Base-by-base conservation (phyloP, 2,329 filamentous ascomycete species). In the Trichophyton simii region DNA sequence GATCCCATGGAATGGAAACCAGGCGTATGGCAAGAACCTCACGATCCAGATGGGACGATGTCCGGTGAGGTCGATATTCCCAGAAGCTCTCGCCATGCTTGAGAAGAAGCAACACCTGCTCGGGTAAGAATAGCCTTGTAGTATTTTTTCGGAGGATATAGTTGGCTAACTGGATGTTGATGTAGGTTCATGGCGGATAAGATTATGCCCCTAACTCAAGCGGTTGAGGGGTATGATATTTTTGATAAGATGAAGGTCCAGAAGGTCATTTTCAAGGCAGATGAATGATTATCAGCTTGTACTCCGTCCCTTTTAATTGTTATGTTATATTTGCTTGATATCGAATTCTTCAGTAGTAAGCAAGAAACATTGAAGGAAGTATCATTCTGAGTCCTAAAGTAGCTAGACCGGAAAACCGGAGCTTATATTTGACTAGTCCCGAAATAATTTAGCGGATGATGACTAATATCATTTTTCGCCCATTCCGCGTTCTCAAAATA, bases 41-140 rank as follows among this genome's bases (percentile, higher is more conserved):
- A 83, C 81, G 52, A 67, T 90, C 36, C 86, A 88, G 72, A 89
- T 90, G 85, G 88, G 88, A 3, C 79, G 88, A 61, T 91, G 87
- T 69, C 87, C 87, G 2, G 87, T 91, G 13, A 80, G 86, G 60
- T 86, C 83, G 41, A 82, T 89, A 62, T 88, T 89, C 67, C 75
- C 80, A 11, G 79, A 86, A 62, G 84, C 87, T 8, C 75, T 90
- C 54, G 77, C 81, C 31, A 74, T 88, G 62, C 72, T 91, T 62
- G 83, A 82, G 67, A 82, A 83, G 72, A 86, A 85, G 62, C 85
- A 89, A 68, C 74, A 88, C 68, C 75, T 83, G 61, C 77, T 89
- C 61, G 80, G 82, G 87, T 89, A 76, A 69, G 82, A 73, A 57
- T 38, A 9, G 9, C 57, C 59, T 15, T 18, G 3, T 15, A 22